Base-by-base conservation (phyloP, 129 eudicot species). In the Mikania micrantha region DNA sequence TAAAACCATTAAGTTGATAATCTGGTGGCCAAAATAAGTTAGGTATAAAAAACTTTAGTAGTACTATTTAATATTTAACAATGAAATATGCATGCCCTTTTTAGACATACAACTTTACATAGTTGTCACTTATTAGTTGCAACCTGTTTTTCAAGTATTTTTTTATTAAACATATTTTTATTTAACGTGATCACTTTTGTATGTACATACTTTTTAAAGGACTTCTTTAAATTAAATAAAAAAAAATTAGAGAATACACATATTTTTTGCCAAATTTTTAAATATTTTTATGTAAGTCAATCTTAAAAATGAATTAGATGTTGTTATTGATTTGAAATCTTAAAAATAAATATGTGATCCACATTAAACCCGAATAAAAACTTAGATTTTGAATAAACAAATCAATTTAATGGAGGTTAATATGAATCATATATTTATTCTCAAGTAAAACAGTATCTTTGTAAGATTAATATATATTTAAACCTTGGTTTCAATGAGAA, bases 21-120 rank as follows among this genome's bases (percentile, higher is more conserved):
- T 19, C 9, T 52, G 45, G 11, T 73, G 78, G 72, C 48, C 24
- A 58, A 29, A 47, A 45, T 36, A 76, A 76, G 75, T 76, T 76
- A 67, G 80, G 75, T 68, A 58, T 58, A 8, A 22, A 41, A 54
- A 53, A 29, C 40, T 44, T 52, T 74, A 65, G 34, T 50, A 20
- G 9, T 5, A 0, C 9, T 25, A 32, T 41, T 52, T 60, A 49
- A 29, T 19, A 74, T 57, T 29, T 48, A 38, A 54, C 35, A 74
- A 54, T 50, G 66, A 60, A 69, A 29, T 61, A 76, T 54, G 67
- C 39, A 45, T 77, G 62, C 58, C 59, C 50, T 41, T 69, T 64
- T 47, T 16, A 71, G 78, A 34, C 27, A 64, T 71, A 8, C 64
- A 64, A 49, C 77, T 70, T 77, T 71, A 28, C 40, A 52, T 11